Conservation (phyloP, 2,329 filamentous ascomycete species). For the Aspergillus sojae region DNA sequence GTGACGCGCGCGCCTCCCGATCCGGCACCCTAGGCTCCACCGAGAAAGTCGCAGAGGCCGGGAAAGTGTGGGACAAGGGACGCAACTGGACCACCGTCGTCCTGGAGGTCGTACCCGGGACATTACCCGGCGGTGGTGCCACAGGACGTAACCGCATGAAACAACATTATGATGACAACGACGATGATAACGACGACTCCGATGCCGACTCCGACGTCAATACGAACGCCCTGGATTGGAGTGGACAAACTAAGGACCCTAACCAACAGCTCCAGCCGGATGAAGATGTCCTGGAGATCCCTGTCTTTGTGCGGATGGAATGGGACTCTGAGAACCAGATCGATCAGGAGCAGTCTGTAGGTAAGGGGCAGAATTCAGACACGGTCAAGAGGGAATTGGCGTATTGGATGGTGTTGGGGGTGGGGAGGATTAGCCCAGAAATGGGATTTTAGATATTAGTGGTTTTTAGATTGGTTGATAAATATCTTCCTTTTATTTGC, state of each 20-base stretch:
- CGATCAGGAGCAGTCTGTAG: conserved; percentile 39
- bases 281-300: conserved; percentile 78
- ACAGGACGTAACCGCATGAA: conserved; percentile 29
- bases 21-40: conserved; percentile 43
- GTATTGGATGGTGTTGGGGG: conserved; percentile 92
- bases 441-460: conserved; percentile 12
- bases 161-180: conserved; percentile 35
- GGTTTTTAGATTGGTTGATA: conserved; percentile 12
- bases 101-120: conserved; percentile 77
- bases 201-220: conserved; percentile 35
- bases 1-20: conserved; percentile 45
- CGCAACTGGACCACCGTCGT: conserved; percentile 95
- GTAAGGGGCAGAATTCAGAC: conserved; percentile 57
- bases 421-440: conserved; percentile 69
- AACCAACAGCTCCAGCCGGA: conserved; percentile 47
- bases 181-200: conserved; percentile 32
- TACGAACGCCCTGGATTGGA: conserved; percentile 33
- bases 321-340: conserved; percentile 71
- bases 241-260: conserved; percentile 21
- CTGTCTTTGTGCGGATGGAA: conserved; percentile 88
- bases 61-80: conserved; percentile 94
- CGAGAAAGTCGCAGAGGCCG: conserved; percentile 72
- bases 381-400: conserved; percentile 84
- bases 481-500: background rate
- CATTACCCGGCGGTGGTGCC: conserved; percentile 31